These are phyloP conservation scores for Glycine soja DNA, from an alignment of 306 rosid genomes.

Conservation along the genomic window DNA sequence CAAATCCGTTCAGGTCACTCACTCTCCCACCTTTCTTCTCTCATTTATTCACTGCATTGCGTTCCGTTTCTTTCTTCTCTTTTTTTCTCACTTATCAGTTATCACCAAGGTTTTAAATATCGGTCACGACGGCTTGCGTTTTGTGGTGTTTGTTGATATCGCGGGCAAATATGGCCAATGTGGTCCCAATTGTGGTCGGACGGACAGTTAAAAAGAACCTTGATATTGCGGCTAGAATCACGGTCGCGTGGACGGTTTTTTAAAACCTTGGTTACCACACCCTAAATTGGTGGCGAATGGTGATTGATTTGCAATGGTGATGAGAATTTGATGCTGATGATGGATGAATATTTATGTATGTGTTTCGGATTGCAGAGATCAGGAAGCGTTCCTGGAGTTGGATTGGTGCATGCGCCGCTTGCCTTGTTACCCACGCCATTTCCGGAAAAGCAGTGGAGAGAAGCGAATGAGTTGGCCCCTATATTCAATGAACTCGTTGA, in stretches of 20 bases:
- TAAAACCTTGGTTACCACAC: background rate
- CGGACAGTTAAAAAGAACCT: too few species aligned
- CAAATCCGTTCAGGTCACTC: constrained; percentile 68
- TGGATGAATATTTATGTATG: background rate
- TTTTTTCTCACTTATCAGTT: too few species aligned
- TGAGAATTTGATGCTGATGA: constrained; percentile 9
- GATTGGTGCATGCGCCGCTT: constrained; percentile 83
- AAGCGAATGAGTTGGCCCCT: constrained; percentile 79
- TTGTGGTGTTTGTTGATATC: too few species aligned
- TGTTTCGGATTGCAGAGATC: constrained; percentile 62
- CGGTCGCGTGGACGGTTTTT: too few species aligned
- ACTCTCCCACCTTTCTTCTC: too few species aligned
- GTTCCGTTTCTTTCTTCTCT: too few species aligned
- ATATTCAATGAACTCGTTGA: constrained; percentile 85
- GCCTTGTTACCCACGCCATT: constrained; percentile 77
- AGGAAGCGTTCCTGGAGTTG: constrained; percentile 85
- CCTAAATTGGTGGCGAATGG: background rate
- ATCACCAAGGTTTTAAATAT: too few species aligned
- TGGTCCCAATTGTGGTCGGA: too few species aligned
- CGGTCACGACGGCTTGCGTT: too few species aligned
- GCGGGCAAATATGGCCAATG: too few species aligned
- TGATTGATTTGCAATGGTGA: background rate
- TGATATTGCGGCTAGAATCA: too few species aligned
- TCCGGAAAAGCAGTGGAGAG: constrained; percentile 74
- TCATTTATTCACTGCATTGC: background rate